Evolutionary conservation across 257 asterid species (phyloP).

Genomic region (Nicotiana noctiflora): DNA sequence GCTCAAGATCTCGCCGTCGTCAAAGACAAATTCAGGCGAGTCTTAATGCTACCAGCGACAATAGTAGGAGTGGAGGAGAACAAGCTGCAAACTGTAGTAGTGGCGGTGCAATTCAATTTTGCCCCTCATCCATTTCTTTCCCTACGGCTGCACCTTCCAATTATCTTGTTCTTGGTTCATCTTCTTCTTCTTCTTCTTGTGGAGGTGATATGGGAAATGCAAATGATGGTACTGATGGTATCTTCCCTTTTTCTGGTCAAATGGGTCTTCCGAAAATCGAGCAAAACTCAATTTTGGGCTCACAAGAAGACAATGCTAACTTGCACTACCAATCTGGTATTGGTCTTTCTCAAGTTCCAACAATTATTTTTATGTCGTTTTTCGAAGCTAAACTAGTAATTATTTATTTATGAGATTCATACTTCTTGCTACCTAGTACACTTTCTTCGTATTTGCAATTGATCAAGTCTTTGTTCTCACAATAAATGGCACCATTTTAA

Average conservation of each 20-base stretch:
- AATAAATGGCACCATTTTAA: not conserved
- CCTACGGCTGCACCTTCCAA: not conserved
- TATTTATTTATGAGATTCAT: not conserved
- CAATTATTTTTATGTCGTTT: not conserved
- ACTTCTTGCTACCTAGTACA: not conserved
- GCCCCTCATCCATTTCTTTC: not conserved
- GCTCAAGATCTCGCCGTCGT: conserved; percentile 1
- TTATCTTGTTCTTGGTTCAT: not conserved
- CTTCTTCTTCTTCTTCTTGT: not conserved
- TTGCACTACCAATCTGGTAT: not conserved
- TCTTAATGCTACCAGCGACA: not conserved
- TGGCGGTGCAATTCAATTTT: not conserved
- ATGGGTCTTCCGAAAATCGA: not conserved
- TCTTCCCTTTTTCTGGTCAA: not conserved
- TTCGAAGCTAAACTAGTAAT: not conserved
- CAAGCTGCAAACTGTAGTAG: not conserved
- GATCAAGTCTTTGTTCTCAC: not conserved
- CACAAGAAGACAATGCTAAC: not conserved
- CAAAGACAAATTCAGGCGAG: conserved; percentile 2
- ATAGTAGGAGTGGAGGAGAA: not conserved
- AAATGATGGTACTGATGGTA: not conserved
- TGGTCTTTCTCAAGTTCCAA: conserved; percentile 6
- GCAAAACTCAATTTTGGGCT: not conserved
- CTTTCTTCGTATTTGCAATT: not conserved
- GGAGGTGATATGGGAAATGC: conserved; percentile 1